These are phyloP conservation scores for Priceomyces haplophilus DNA, from an alignment of 805 yeast genomes.

Conservation along the genomic window DNA sequence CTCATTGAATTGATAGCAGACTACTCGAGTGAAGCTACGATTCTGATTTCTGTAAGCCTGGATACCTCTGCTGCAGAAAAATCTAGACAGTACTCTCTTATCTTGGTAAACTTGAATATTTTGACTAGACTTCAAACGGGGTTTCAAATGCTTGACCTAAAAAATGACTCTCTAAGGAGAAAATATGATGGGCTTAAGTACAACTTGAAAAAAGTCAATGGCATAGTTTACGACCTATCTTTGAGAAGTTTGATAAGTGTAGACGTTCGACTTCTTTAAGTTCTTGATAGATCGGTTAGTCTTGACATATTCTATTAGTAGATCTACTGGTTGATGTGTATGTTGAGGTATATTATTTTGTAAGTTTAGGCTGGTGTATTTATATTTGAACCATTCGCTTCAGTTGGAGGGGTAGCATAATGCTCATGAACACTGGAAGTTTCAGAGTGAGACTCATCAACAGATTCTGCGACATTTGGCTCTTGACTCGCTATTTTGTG, in stretches of 20 bases:
- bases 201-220: conserved; percentile 23
- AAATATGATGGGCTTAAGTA: conserved; percentile 29
- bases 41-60: conserved; percentile 16
- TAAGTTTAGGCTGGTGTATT: no score
- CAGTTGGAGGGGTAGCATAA: no score
- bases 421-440: no score
- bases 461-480: no score
- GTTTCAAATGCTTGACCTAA: conserved; percentile 27
- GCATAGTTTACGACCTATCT: conserved; percentile 24
- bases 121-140: conserved; percentile 23
- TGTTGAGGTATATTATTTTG: no score
- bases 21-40: conserved; percentile 22
- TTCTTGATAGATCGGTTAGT: no score
- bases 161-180: conserved; percentile 25
- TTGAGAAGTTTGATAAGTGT: conserved; percentile 15
- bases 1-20: conserved; percentile 22
- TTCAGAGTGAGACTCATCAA: no score
- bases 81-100: conserved; percentile 15
- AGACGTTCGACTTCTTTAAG: conserved; percentile 10
- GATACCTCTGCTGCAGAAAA: background rate
- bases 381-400: no score
- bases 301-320: no score
- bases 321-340: no score
- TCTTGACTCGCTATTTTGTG: no score
- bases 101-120: conserved; percentile 20